These are phyloP conservation scores for Chalciporus piperatus DNA, from an alignment of 768 basidiomycete species.

Conservation along the genomic window DNA sequence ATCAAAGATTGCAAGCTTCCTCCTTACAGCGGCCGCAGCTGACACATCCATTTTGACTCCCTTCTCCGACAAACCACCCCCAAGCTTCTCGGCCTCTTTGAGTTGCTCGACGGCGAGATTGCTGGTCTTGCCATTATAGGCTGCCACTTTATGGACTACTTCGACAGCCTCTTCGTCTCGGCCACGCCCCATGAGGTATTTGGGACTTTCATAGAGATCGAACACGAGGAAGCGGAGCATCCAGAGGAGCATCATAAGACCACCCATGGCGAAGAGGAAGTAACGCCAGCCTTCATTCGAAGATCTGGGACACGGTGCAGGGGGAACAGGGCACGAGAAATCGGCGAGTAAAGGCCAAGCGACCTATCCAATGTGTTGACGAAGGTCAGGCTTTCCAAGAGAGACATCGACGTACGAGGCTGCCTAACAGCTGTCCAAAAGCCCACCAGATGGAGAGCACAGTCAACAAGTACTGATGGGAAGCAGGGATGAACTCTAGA, in stretches of 20 bases:
- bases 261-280: constrained; percentile 71
- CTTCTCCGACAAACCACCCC: constrained; percentile 6
- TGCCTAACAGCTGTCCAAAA: constrained; percentile 66
- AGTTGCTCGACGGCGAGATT: constrained; percentile 53
- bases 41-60: constrained; percentile 32
- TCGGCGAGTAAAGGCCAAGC: constrained; percentile 75
- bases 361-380: constrained; percentile 36
- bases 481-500: constrained; percentile 64
- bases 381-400: not conserved
- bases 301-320: constrained; percentile 48
- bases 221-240: constrained; percentile 64
- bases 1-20: constrained; percentile 41
- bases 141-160: constrained; percentile 59
- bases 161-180: constrained; percentile 59
- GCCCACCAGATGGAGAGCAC: constrained; percentile 81
- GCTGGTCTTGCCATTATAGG: constrained; percentile 52
- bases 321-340: constrained; percentile 52
- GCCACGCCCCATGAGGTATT: constrained; percentile 70
- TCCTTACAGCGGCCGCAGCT: constrained; percentile 34
- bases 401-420: constrained; percentile 32
- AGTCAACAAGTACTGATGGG: constrained; percentile 74
- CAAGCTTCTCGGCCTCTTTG: constrained; percentile 14
- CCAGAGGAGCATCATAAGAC: constrained; percentile 63
- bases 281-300: constrained; percentile 76
- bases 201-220: constrained; percentile 65